Base-by-base conservation (phyloP, 768 basidiomycete species). In the Podaxis sp. region DNA sequence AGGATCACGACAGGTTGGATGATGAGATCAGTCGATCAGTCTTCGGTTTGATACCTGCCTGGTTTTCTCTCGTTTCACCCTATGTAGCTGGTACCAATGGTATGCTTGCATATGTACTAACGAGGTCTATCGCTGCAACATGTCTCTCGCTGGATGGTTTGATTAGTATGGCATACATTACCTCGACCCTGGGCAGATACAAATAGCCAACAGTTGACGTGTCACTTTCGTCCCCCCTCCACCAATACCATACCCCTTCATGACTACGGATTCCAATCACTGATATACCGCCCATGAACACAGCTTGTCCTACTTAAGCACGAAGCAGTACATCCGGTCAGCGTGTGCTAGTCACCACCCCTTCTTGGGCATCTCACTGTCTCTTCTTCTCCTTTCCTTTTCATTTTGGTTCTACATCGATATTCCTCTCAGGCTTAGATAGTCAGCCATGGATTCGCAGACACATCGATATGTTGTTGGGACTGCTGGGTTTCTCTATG, bases 301-400 rank as follows among this genome's bases (percentile, higher is more conserved):
- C 59, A 44, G 59, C 59, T 51, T 36, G 25, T 42, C 50, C n/a
- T 51, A 50, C 21, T 53, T 60, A 60, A 59, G 16, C 36, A 60
- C 59, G 59, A 51, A 60, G 51, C 25, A 53, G 21, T 32, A 23
- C 51, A 21, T 53, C 38, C 38, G 7, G 28, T 13, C 18, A 44
- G 27, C 59, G 50, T 51, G 51, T 53, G 40, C 40, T 35, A 46
- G 51, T 23, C 25, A 42, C 38, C 55, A 46, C 37, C 50, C 35
- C 38, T 14, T 36, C 42, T 21, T 23, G 14, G 10, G 7, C 32
- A 32, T 7, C 32, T 32, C 32, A 36, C 40, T 44, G 13, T 37
- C 27, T 50, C 42, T 50, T 32, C 21, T 18, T 7, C 16, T 51
- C 36, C n/a, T n/a, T 44, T 52, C 7, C 50, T 9, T 36, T 27